Percentiles rank a stretch among this genome's conserved stretches.
Conservation (phyloP, 371 early-diverging fungal species). For the Mortierella sp. region DNA sequence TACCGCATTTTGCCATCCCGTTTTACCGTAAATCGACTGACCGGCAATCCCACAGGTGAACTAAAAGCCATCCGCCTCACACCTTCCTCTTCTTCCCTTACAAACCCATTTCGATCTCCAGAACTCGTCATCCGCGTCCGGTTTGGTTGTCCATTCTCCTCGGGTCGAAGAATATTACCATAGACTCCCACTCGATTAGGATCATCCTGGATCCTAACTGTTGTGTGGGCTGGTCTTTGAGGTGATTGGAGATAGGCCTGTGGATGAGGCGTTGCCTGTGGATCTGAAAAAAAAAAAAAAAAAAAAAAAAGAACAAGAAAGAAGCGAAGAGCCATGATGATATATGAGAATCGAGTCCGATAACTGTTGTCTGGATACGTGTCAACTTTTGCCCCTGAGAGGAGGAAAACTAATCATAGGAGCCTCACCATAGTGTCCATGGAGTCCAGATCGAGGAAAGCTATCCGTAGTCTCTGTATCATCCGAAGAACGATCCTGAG, state of each 20-base stretch:
- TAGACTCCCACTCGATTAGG: neutral
- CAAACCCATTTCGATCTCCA: neutral
- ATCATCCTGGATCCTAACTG: neutral
- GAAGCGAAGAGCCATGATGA: too few relatives aligned
- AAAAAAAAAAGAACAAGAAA: too few relatives aligned
- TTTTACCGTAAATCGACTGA: constrained; percentile 51
- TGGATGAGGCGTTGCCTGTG: too few relatives aligned
- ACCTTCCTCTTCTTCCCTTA: neutral
- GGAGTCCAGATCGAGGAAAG: too few relatives aligned
- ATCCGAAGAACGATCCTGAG: too few relatives aligned
- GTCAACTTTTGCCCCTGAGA: too few relatives aligned
- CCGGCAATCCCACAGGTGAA: constrained; percentile 6
- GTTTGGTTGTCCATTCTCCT: constrained; percentile 6
- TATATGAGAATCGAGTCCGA: too few relatives aligned
- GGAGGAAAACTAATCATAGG: too few relatives aligned
- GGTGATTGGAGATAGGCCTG: neutral
- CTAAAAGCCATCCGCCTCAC: neutral
- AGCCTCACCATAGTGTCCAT: too few relatives aligned
- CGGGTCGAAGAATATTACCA: neutral
- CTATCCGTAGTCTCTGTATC: too few relatives aligned
- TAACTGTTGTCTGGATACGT: too few relatives aligned
- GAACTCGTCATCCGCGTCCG: neutral
- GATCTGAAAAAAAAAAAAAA: too few relatives aligned
- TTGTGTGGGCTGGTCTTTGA: neutral
- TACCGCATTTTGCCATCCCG: constrained; percentile 54